These are phyloP conservation scores for Citrus trifoliata DNA, from an alignment of 345 rosid species.

Conservation along the genomic window DNA sequence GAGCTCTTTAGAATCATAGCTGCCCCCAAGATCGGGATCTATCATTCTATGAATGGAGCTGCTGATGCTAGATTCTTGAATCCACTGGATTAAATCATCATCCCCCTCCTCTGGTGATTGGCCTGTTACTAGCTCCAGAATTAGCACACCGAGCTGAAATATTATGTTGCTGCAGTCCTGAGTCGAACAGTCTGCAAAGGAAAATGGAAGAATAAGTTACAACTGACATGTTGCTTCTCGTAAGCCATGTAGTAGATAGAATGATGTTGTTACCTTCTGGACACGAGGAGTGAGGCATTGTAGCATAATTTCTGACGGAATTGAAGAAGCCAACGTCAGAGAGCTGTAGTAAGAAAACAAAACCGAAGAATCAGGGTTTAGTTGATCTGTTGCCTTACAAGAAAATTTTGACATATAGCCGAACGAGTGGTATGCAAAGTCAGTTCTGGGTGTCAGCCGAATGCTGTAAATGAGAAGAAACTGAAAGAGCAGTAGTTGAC, in stretches of 20 bases:
- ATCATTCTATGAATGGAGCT: constrained; percentile 76
- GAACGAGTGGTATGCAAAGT: neutral
- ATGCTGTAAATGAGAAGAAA: neutral
- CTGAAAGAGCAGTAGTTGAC: constrained; percentile 15
- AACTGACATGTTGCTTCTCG: too few species aligned
- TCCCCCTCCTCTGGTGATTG: constrained; percentile 73
- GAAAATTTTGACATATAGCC: neutral
- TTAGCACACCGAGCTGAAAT: constrained; percentile 82
- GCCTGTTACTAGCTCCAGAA: constrained; percentile 86
- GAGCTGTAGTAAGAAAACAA: constrained; percentile 36
- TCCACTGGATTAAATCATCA: constrained; percentile 70
- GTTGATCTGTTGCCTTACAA: neutral
- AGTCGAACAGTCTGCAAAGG: constrained; percentile 37
- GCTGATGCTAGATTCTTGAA: constrained; percentile 57
- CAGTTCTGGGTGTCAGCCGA: neutral
- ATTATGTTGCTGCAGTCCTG: constrained; percentile 52
- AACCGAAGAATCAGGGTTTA: neutral
- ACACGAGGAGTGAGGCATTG: constrained; percentile 33
- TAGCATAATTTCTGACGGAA: constrained; percentile 26
- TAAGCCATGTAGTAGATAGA: neutral
- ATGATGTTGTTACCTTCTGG: constrained; percentile 44
- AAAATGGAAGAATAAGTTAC: neutral
- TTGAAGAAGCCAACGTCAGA: constrained; percentile 58
- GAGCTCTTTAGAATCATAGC: constrained; percentile 60
- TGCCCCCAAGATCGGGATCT: constrained; percentile 82